Base-by-base conservation (phyloP, 148 eudicot genomes). In the Vaccinium macrocarpon region DNA sequence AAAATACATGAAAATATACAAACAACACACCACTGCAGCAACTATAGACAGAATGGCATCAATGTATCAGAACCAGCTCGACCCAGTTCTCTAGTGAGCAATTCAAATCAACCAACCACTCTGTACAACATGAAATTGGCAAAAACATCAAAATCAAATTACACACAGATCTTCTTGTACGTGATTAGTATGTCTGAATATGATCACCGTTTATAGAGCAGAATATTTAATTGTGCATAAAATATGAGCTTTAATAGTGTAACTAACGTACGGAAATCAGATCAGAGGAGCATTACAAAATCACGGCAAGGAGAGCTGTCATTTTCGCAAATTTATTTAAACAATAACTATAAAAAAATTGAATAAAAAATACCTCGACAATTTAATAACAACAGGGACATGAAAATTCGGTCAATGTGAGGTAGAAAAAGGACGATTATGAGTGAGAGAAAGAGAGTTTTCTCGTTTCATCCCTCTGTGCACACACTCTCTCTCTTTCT, bases 381-480 rank as follows among this genome's bases (percentile, higher is more conserved):
- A 35, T 80, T 82, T n/a, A 62, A 52, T 35, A 25, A 73, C 14
- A 82, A 61, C 9, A 4, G 8, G 61, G 81, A 80, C 48, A 25
- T 73, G 81, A 73, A 87, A 84, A 80, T 78, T 88, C 80, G 71
- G 72, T 82, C 79, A 78, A 86, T 84, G 90, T 83, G 38, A 82
- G 87, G 56, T 52, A 56, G 73, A 68, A 81, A 25, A 51, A 0
- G 56, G 59, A 29, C 7, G 82, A 35, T 68, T 68, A 68, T 42
- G 23, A n/a, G 83, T 42, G 52, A 87, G 83, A 85, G 79, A 77
- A 62, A 72, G 55, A 71, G 52, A 61, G 84, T 46, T 4, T 68
- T 32, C 72, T 18, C 62, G 62, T 57, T 19, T 18, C 62, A 16
- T 18, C 62, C 62, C 62, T 57, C 62, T 18, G 62, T 57, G 62